Conservation (phyloP, 257 asterid species). For the Solanum appendiculatum region DNA sequence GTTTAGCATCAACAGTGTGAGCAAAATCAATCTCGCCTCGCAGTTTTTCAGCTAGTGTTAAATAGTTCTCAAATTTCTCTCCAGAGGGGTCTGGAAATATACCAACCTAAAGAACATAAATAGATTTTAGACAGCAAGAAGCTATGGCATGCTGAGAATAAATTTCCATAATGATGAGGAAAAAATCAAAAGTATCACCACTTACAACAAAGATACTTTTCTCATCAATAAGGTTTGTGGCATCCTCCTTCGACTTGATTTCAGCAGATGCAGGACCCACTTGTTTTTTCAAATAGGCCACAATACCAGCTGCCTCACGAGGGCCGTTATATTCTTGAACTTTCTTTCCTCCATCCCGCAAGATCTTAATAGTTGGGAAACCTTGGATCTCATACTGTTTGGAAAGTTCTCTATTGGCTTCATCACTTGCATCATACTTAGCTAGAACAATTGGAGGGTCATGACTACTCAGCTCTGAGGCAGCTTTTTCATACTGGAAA, state of each 20-base stretch:
- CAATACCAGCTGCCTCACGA: slow-evolving; percentile 78
- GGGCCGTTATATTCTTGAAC: slow-evolving; percentile 74
- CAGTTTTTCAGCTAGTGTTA: slow-evolving; percentile 58
- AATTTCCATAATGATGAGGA: not conserved
- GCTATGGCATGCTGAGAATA: not conserved
- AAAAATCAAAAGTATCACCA: not conserved
- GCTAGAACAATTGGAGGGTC: slow-evolving; percentile 70
- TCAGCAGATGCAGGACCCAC: slow-evolving; percentile 78
- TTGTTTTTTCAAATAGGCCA: slow-evolving; percentile 62
- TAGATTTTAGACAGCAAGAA: not conserved
- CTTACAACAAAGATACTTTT: slow-evolving; percentile 53
- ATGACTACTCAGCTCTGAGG: slow-evolving; percentile 51
- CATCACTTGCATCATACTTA: slow-evolving; percentile 61
- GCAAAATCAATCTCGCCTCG: slow-evolving; percentile 56
- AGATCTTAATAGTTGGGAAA: slow-evolving; percentile 70
- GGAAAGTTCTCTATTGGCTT: slow-evolving; percentile 44
- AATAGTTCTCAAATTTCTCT: slow-evolving; percentile 51
- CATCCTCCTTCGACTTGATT: slow-evolving; percentile 60
- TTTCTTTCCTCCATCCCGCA: slow-evolving; percentile 64
- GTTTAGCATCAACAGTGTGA: slow-evolving; percentile 70
- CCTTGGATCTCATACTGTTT: slow-evolving; percentile 50
- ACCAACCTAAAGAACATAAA: slow-evolving; percentile 43
- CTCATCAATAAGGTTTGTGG: slow-evolving; percentile 37
- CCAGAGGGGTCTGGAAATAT: slow-evolving; percentile 61
- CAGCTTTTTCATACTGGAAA: slow-evolving; percentile 73